Evolutionary conservation across 768 basidiomycete genomes (phyloP).

Genomic region (Leccinum subgranulosum): DNA sequence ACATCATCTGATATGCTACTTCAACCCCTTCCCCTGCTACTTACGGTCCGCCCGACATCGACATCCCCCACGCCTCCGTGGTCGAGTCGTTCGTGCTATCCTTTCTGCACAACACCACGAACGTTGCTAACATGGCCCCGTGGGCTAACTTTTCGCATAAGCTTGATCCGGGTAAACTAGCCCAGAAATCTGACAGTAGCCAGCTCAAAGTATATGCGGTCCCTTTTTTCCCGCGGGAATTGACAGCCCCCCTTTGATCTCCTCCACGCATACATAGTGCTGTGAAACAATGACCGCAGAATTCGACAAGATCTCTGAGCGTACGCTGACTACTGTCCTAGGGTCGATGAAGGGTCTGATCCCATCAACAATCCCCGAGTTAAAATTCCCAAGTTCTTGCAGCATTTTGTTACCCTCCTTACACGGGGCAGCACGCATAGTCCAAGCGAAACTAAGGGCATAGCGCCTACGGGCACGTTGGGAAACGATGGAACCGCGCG

Average conservation of each 20-base stretch:
- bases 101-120: slow-evolving; percentile 71
- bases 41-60: slow-evolving; percentile 56
- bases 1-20: too few species aligned
- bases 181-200: slow-evolving; percentile 70
- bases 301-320: too few species aligned
- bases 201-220: too few species aligned
- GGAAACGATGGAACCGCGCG: neutral
- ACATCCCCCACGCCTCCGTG: slow-evolving; percentile 55
- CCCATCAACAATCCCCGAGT: neutral
- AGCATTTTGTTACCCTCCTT: neutral
- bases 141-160: slow-evolving; percentile 12
- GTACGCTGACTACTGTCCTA: too few species aligned
- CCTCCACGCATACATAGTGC: too few species aligned
- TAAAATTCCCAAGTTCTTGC: neutral
- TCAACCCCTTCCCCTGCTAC: slow-evolving; percentile 36
- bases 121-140: slow-evolving; percentile 57
- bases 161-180: slow-evolving; percentile 56
- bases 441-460: neutral
- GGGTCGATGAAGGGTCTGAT: neutral
- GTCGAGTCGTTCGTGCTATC: slow-evolving; percentile 38
- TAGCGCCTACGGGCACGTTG: too few species aligned
- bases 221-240: too few species aligned
- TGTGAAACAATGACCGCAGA: too few species aligned
- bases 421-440: neutral
- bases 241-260: too few species aligned